Percentiles rank a stretch among this genome's conserved stretches.
Evolutionary conservation across 805 yeast species (phyloP).

Genomic region (Candida yuanshanica): DNA sequence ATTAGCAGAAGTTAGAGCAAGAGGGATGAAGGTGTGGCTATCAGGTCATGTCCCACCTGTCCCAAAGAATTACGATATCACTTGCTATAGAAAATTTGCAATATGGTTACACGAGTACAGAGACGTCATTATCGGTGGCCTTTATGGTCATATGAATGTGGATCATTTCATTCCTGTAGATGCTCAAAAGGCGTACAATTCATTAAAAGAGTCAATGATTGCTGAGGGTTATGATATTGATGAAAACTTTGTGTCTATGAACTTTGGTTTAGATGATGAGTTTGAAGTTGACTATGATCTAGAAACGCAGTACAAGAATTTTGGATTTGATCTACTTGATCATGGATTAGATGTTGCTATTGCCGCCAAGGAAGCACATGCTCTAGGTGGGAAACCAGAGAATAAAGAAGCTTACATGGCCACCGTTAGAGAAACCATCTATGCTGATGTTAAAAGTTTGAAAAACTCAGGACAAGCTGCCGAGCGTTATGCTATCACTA

Average conservation of each 20-base stretch:
- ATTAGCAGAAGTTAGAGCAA: slow-evolving; percentile 61
- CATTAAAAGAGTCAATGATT: slow-evolving; percentile 11
- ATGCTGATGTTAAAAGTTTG: slow-evolving; percentile 31
- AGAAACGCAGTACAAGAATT: slow-evolving; percentile 18
- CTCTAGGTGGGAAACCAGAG: slow-evolving; percentile 59
- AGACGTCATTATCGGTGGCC: slow-evolving; percentile 76
- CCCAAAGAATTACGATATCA: slow-evolving; percentile 65
- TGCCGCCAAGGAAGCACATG: slow-evolving; percentile 31
- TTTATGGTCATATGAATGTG: slow-evolving; percentile 86
- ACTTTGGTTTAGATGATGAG: slow-evolving; percentile 1
- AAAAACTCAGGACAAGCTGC: slow-evolving; percentile 31
- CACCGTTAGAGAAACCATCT: slow-evolving; percentile 45
- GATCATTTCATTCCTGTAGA: slow-evolving; percentile 82
- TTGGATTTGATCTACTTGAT: slow-evolving; percentile 17
- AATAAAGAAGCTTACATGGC: slow-evolving; percentile 64
- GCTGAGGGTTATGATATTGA: slow-evolving; percentile 27
- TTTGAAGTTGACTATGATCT: slow-evolving; percentile 18
- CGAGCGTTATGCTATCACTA: slow-evolving; percentile 65
- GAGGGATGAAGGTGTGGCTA: slow-evolving; percentile 82
- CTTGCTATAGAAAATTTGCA: slow-evolving; percentile 69
- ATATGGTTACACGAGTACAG: slow-evolving; percentile 82
- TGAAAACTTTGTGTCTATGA: slow-evolving; percentile 4
- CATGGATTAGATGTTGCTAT: slow-evolving; percentile 23
- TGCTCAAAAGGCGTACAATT: slow-evolving; percentile 59
- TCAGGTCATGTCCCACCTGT: slow-evolving; percentile 88